Conservation (phyloP, 495 filamentous ascomycete genomes). For the Schizothecium vesticola region DNA sequence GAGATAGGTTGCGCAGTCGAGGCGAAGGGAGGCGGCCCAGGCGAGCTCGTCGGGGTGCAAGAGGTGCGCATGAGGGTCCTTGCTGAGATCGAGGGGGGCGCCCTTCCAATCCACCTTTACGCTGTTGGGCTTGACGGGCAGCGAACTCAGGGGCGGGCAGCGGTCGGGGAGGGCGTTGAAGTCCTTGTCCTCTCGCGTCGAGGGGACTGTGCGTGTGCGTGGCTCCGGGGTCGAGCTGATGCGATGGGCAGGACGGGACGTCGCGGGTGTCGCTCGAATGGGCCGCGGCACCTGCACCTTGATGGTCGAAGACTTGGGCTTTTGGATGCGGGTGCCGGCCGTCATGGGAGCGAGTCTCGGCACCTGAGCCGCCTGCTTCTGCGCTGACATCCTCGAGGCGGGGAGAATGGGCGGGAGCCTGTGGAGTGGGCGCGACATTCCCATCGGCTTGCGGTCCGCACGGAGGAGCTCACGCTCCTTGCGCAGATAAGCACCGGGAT, state of each 20-base stretch:
- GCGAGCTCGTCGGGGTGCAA: conserved; percentile 75
- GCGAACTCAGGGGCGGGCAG: conserved; percentile 64
- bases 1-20: conserved; percentile 86
- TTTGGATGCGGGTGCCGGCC: conserved; percentile 40
- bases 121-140: conserved; percentile 54
- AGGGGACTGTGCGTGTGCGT: conserved; percentile 35
- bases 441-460: conserved; percentile 42
- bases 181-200: conserved; percentile 78
- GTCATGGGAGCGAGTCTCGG: conserved; percentile 32
- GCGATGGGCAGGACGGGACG: conserved; percentile 29
- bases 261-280: conserved; percentile 24
- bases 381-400: conserved; percentile 34
- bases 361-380: conserved; percentile 18
- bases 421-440: conserved; percentile 21
- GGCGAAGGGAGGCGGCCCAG: conserved; percentile 73
- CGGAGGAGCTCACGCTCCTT: conserved; percentile 56
- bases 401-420: conserved; percentile 39
- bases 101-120: conserved; percentile 90
- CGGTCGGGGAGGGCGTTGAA: conserved; percentile 73
- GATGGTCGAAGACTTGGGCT: conserved; percentile 25
- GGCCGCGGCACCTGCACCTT: conserved; percentile 27
- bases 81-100: conserved; percentile 68
- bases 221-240: conserved; percentile 45
- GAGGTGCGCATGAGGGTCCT: conserved; percentile 69
- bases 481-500: conserved; percentile 56